Evolutionary conservation across 345 rosid genomes (phyloP).

Genomic region (Mallotus nudiflorus): DNA sequence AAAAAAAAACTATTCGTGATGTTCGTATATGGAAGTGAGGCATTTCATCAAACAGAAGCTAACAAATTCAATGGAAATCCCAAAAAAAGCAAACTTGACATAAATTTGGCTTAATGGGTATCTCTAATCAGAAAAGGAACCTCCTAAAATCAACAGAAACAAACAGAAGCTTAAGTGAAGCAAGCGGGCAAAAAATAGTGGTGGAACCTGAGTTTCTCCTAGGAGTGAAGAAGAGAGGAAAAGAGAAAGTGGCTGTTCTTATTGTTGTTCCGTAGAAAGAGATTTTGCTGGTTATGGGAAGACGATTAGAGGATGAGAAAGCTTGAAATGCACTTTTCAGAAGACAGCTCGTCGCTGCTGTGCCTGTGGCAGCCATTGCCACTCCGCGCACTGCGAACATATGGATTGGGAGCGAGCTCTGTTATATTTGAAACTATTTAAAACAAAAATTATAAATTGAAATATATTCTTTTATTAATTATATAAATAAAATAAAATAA

Average conservation of each 20-base stretch:
- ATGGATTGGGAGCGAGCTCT: neutral
- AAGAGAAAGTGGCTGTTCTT: constrained; percentile 1
- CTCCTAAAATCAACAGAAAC: neutral
- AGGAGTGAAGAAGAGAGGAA: constrained; percentile 19
- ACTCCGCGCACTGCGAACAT: neutral
- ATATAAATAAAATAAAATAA: neutral
- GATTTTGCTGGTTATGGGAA: constrained; percentile 18
- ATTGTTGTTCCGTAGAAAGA: constrained; percentile 29
- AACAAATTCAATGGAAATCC: too few relatives aligned
- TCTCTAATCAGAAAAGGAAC: constrained; percentile 7
- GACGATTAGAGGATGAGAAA: constrained; percentile 35
- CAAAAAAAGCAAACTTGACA: too few relatives aligned
- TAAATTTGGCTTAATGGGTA: constrained; percentile 13
- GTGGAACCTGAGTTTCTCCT: constrained; percentile 47
- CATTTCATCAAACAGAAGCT: too few relatives aligned
- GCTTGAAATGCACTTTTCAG: constrained; percentile 49
- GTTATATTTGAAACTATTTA: neutral
- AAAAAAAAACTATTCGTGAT: neutral
- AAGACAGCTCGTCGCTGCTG: constrained; percentile 32
- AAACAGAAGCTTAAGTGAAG: neutral
- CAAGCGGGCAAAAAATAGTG: neutral
- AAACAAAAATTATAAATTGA: too few relatives aligned
- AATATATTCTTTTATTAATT: too few relatives aligned
- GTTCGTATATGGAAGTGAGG: too few relatives aligned
- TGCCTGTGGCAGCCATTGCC: constrained; percentile 47